Base-by-base conservation (phyloP, 176 grass and related monocot species). In the Oryza glaberrima region DNA sequence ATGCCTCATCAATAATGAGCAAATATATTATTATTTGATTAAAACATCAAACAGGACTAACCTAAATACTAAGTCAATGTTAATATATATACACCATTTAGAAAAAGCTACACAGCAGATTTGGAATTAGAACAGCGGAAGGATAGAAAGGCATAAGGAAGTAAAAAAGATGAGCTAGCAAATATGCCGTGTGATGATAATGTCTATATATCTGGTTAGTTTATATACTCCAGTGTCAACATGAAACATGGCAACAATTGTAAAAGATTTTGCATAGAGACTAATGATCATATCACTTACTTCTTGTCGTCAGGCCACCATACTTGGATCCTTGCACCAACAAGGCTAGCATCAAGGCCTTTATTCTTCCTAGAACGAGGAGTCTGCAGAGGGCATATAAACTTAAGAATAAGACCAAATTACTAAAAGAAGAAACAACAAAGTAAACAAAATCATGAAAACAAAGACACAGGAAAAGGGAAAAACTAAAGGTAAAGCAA, bases 231-330 rank as follows among this genome's bases (percentile, higher is more conserved):
- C 15, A 20, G 32, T 38, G 17, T 22, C 58, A 63, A 4, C 19
- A 63, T 19, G 30, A 38, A 52, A 80, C 1, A 73, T 28, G 60
- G 70, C 10, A 60, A 46, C 64, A 74, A 56, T 56, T 7, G 26
- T 25, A 64, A 76, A 28, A 10, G 9, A 4, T 84, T 80, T 38
- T 58, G 68, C 61, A 87, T 61, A 67, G n/a, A 88, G 9, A 52
- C 68, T 63, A 46, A 80, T 82, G 40, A 64, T 56, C 13, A 60
- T n/a, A 38, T 32, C 49, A 88, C 97, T 94, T 94, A 99, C 97
- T 44, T 82, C 77, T 94, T 70, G 45, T 99, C 97, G 26, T 96
- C 90, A 4, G 97, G 97, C 97, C 97, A 99, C 97, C 97, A 99
- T 65, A 99, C 97, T 99, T 92, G 91, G 82, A 99, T 88, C 81